Evolutionary conservation across 2,329 filamentous ascomycete genomes (phyloP), one percentile per base, ranked within the genome.

Genomic region (Stagonosporopsis rhizophila): DNA sequence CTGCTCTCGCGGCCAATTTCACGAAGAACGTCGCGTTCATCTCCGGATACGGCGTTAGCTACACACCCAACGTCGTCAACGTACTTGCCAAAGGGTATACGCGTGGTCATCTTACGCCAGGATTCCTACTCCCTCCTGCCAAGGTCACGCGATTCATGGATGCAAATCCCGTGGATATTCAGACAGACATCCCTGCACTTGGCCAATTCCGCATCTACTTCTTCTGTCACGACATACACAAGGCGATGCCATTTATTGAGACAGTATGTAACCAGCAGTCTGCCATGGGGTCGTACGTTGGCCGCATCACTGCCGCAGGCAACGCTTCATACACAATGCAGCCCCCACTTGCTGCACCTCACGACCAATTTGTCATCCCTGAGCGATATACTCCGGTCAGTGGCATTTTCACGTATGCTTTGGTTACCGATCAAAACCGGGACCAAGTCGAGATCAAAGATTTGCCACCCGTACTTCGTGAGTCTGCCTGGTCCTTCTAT

Each of bases 151-250:
- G 90, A 25, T 92, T 89, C 69, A 84, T 92, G 47, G 90, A 93
- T 74, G 87, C 89, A 3, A 93, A 92, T 66, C 89, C 89, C 0
- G 85, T 93, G 38, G 87, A 92, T 64, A 79, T 92, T 25, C 89
- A 93, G 70, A 84, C 91, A 6, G 90, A 92, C 67, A 90, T 92
- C 40, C 90, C 90, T 1, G 84, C 91, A 75, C 79, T 92, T 6
- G 87, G 89, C 23, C 90, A 93, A 68, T 93, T 92, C 78, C 84
- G 88, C 44, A 83, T 92, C 41, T 92, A 90, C 72, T 82, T 92
- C 58, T 83, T 93, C 58, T 83, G 86, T 58, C 85, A 84, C 67
- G 82, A 90, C 65, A 79, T 91, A 2, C 79, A 81, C 51, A 73
- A 80, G 45, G 75, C 80, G 28, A 78, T 78, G 50, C 76, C 78